Conservation (phyloP, 768 basidiomycete species). For the Russula ochroleuca region DNA sequence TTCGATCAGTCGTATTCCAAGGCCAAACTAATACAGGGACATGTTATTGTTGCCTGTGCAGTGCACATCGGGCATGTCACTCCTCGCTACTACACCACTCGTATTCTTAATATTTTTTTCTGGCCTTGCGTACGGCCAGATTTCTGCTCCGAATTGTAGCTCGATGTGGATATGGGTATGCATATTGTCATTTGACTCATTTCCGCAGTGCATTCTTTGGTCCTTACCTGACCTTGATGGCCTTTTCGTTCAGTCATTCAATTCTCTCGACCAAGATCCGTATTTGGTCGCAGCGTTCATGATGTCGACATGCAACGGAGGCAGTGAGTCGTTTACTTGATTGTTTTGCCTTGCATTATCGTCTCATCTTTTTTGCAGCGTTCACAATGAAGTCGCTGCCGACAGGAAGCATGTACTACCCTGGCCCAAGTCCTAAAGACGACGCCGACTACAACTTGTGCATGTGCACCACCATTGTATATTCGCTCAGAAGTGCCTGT, state of each 20-base stretch:
- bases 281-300: neutral
- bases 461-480: neutral
- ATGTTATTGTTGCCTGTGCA: no score
- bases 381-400: neutral
- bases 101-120: neutral
- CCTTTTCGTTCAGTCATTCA: neutral
- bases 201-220: neutral
- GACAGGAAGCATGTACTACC: neutral
- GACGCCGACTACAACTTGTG: neutral
- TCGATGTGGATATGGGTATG: neutral
- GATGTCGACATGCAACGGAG: neutral
- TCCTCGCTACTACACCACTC: neutral
- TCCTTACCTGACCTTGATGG: neutral
- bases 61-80: neutral
- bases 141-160: neutral
- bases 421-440: neutral
- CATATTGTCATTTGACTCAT: no score
- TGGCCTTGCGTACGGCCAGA: neutral
- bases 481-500: conserved; percentile 8
- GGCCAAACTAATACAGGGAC: no score
- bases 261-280: neutral
- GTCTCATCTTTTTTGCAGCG: neutral
- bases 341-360: neutral
- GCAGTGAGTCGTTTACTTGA: neutral
- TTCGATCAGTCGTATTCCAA: no score